Percentiles rank a stretch among this genome's conserved stretches.
Conservation (phyloP, 2,329 filamentous ascomycete genomes). For the Fusarium circinatum region DNA sequence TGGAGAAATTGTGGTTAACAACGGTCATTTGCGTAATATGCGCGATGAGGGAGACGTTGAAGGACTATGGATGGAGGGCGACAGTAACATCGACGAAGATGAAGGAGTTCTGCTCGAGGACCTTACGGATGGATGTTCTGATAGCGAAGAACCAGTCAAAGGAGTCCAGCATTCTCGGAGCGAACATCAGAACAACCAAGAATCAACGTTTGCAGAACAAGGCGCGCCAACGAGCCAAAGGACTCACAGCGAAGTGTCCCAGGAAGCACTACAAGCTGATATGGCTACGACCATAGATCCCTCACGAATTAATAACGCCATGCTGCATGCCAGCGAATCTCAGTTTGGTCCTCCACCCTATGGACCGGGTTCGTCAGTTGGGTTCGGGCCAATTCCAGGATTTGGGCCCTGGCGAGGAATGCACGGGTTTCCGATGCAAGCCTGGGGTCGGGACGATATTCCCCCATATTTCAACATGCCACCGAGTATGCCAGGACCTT, state of each 20-base stretch:
- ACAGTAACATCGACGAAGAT: slow-evolving; percentile 51
- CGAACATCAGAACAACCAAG: not conserved
- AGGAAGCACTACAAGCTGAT: not conserved
- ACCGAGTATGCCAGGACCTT: slow-evolving; percentile 17
- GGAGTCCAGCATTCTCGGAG: slow-evolving; percentile 17
- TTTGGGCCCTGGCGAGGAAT: slow-evolving; percentile 31
- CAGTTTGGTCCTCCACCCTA: not conserved
- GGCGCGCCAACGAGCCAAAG: not conserved
- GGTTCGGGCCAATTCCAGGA: not conserved
- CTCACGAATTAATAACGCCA: not conserved
- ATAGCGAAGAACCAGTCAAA: slow-evolving; percentile 22
- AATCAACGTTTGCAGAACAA: not conserved
- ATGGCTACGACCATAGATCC: not conserved
- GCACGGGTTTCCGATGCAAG: slow-evolving; percentile 15
- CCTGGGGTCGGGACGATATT: slow-evolving; percentile 36
- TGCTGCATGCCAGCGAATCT: not conserved
- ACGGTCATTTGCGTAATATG: slow-evolving; percentile 79
- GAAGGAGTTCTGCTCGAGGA: slow-evolving; percentile 50
- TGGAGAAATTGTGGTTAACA: slow-evolving; percentile 86
- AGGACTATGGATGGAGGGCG: slow-evolving; percentile 32
- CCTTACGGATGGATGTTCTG: slow-evolving; percentile 37
- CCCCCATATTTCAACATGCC: slow-evolving; percentile 34
- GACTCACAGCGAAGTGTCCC: not conserved
- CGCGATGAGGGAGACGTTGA: slow-evolving; percentile 66
- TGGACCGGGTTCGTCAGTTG: not conserved